Evolutionary conservation across 1,284 basidiomycete species (phyloP).

Genomic region (Sanghuangporus baumii): DNA sequence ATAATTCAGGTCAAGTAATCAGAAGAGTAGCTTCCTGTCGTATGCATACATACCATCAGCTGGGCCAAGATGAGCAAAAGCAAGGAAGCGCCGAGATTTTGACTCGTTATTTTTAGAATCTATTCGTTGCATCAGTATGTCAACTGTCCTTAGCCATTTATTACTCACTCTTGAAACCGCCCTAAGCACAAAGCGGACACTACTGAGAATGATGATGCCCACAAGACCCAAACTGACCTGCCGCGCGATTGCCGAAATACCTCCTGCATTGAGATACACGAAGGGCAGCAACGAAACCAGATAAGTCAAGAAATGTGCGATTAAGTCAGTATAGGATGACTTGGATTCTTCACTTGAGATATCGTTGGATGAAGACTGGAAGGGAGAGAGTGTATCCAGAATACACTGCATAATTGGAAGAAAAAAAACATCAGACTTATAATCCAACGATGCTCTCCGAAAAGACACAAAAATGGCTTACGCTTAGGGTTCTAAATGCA

Average conservation of each 20-base stretch:
- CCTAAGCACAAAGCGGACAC: slow-evolving; percentile 58
- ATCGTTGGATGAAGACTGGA: slow-evolving; percentile 22
- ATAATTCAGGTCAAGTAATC: neutral
- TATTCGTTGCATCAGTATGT: slow-evolving; percentile 22
- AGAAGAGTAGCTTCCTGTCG: neutral
- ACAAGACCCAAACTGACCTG: slow-evolving; percentile 67
- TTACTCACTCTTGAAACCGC: slow-evolving; percentile 56
- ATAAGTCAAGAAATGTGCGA: slow-evolving; percentile 51
- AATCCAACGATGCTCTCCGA: neutral
- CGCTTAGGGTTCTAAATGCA: slow-evolving; percentile 55
- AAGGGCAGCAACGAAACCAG: slow-evolving; percentile 43
- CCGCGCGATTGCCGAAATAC: slow-evolving; percentile 46
- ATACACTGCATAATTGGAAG: slow-evolving; percentile 39
- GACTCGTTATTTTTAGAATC: slow-evolving; percentile 59
- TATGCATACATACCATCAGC: slow-evolving; percentile 59
- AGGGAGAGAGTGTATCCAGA: slow-evolving; percentile 49
- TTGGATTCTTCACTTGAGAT: slow-evolving; percentile 28
- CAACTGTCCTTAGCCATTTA: neutral
- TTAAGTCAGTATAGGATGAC: slow-evolving; percentile 50
- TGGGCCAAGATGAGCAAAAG: slow-evolving; percentile 71
- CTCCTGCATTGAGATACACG: slow-evolving; percentile 31
- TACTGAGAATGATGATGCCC: slow-evolving; percentile 66
- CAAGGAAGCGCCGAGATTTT: slow-evolving; percentile 61
- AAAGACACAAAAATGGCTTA: slow-evolving; percentile 31
- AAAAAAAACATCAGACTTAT: neutral